These are phyloP conservation scores for Hymenoscyphus repandus DNA, from an alignment of 2,329 filamentous ascomycete genomes.

Conservation along the genomic window DNA sequence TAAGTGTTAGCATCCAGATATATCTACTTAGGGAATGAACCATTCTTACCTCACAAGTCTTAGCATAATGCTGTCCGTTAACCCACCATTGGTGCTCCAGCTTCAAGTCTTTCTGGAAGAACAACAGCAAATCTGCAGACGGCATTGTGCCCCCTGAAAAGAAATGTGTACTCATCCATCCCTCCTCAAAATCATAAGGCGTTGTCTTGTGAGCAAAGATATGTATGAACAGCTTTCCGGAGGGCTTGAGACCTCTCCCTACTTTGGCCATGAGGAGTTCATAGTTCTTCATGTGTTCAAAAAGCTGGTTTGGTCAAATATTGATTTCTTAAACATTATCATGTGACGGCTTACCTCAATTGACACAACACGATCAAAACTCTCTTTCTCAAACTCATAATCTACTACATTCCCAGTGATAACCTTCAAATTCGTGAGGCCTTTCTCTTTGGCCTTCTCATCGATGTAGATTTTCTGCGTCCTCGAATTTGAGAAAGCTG, in stretches of 20 bases:
- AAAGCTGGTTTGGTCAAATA: conserved; percentile 44
- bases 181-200: conserved; percentile 65
- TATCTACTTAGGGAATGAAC: not conserved
- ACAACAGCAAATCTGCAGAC: conserved; percentile 59
- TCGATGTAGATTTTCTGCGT: conserved; percentile 67
- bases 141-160: conserved; percentile 72
- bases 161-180: conserved; percentile 71
- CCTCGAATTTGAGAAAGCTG: conserved; percentile 64
- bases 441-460: conserved; percentile 47
- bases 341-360: conserved; percentile 44
- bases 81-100: conserved; percentile 66
- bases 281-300: conserved; percentile 77
- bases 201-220: conserved; percentile 60
- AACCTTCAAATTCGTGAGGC: conserved; percentile 54
- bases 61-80: conserved; percentile 61
- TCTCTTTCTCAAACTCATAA: conserved; percentile 54
- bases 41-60: conserved; percentile 55
- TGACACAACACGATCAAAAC: conserved; percentile 61
- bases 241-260: conserved; percentile 50
- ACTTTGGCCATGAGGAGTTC: conserved; percentile 61
- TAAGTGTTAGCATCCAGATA: conserved; percentile 6
- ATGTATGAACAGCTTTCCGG: conserved; percentile 65
- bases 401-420: conserved; percentile 63
- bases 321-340: not conserved
- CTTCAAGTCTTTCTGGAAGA: conserved; percentile 58